phyloP scores from a whole-genome alignment of 1,139 yeast genomes.

The Kodamaea alishanica region DNA sequence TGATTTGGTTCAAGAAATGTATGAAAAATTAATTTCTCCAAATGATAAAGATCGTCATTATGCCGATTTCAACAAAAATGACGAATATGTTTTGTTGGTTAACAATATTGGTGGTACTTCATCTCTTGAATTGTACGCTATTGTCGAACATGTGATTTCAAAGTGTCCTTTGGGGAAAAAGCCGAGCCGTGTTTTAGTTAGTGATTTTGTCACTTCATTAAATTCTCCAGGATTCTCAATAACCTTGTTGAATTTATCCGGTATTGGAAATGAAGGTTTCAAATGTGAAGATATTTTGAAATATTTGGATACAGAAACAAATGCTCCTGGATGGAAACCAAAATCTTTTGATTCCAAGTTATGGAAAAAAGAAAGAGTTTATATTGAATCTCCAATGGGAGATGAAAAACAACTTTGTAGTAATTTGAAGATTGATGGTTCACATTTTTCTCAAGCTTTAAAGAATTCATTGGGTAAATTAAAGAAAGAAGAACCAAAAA shows the following conservation, averaged over 20 bases:
- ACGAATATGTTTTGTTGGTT: constrained; percentile 64
- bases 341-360: constrained; percentile 23
- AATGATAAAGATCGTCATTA: constrained; percentile 67
- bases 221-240: constrained; percentile 90
- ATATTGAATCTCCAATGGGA: constrained; percentile 33
- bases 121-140: constrained; percentile 65
- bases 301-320: constrained; percentile 63
- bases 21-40: constrained; percentile 48
- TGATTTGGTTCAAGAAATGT: constrained; percentile 51
- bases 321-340: constrained; percentile 81
- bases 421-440: constrained; percentile 40
- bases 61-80: constrained; percentile 50
- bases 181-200: constrained; percentile 66
- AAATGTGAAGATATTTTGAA: constrained; percentile 33
- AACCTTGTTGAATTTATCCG: constrained; percentile 65
- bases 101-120: constrained; percentile 89
- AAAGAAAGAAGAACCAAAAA: constrained; percentile 65
- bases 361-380: constrained; percentile 23
- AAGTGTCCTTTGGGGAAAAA: constrained; percentile 46
- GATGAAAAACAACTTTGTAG: constrained; percentile 25
- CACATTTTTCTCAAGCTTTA: constrained; percentile 35
- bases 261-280: constrained; percentile 28
- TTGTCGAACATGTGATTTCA: constrained; percentile 47
- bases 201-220: constrained; percentile 79
- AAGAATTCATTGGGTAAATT: constrained; percentile 47